These are phyloP conservation scores for Monilinia aucupariae DNA, from an alignment of 2,329 filamentous ascomycete species.

Conservation along the genomic window DNA sequence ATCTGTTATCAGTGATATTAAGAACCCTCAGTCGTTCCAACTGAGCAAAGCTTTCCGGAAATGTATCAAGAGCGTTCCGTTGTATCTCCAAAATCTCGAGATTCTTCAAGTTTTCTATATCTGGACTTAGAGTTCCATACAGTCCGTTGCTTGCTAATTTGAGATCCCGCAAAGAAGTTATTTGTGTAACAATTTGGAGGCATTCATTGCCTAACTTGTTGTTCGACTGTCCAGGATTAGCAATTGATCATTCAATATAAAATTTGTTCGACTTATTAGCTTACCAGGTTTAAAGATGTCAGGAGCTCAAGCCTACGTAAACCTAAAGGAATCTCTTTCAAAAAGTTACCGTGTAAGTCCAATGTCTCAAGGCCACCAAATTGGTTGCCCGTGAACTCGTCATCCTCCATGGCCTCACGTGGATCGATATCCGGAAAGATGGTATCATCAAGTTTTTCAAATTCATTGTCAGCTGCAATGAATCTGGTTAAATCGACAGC, in stretches of 20 bases:
- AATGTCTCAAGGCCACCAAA: slow-evolving; percentile 77
- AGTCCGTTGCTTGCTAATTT: slow-evolving; percentile 75
- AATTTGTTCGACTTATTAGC: slow-evolving; percentile 30
- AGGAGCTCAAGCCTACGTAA: slow-evolving; percentile 67
- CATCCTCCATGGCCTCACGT: slow-evolving; percentile 50
- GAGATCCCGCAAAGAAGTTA: slow-evolving; percentile 68
- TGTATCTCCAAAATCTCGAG: slow-evolving; percentile 80
- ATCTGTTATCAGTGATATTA: slow-evolving; percentile 73
- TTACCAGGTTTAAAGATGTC: slow-evolving; percentile 75
- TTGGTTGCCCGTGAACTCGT: slow-evolving; percentile 64
- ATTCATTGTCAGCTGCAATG: slow-evolving; percentile 83
- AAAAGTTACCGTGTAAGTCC: slow-evolving; percentile 79
- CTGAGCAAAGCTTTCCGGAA: slow-evolving; percentile 63
- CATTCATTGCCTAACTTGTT: slow-evolving; percentile 72
- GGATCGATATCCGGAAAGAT: slow-evolving; percentile 71
- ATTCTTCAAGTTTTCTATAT: slow-evolving; percentile 58
- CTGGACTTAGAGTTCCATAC: slow-evolving; percentile 58
- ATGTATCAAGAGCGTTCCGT: slow-evolving; percentile 66
- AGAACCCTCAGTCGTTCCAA: slow-evolving; percentile 67
- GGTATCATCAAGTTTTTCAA: slow-evolving; percentile 65
- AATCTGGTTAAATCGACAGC: slow-evolving; percentile 81
- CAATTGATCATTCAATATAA: slow-evolving; percentile 7
- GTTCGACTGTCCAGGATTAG: slow-evolving; percentile 51
- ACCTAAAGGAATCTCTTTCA: slow-evolving; percentile 68
- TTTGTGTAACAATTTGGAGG: slow-evolving; percentile 68